A percentile compares a stretch with the other conserved stretches of the same genome.
Conservation (phyloP, 805 yeast genomes). For the Tetrapisispora arboricola region DNA sequence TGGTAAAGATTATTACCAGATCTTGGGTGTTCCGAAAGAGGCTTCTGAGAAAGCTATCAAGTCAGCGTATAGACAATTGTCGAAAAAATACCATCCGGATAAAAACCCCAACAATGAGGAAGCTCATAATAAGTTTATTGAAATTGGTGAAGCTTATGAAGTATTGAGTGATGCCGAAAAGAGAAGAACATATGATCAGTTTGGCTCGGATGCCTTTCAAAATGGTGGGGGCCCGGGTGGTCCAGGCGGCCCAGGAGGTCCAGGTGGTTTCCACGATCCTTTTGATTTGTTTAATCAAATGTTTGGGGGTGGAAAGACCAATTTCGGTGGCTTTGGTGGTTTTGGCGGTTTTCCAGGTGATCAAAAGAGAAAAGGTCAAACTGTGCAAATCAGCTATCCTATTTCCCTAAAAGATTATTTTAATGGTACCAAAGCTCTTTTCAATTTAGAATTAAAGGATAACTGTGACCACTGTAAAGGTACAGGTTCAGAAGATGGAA, state of each 20-base stretch:
- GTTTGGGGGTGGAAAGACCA: slow-evolving; percentile 27
- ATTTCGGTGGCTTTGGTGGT: slow-evolving; percentile 20
- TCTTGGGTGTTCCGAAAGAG: slow-evolving; percentile 57
- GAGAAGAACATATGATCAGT: slow-evolving; percentile 56
- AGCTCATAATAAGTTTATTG: slow-evolving; percentile 80
- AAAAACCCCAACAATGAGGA: slow-evolving; percentile 75
- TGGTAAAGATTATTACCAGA: slow-evolving; percentile 40
- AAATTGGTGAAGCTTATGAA: slow-evolving; percentile 89
- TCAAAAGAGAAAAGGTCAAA: slow-evolving; percentile 47
- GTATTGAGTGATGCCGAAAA: slow-evolving; percentile 65
- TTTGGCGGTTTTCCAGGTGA: slow-evolving; percentile 40
- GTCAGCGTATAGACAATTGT: slow-evolving; percentile 69
- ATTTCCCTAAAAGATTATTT: slow-evolving; percentile 58
- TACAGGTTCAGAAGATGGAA: slow-evolving; percentile 74
- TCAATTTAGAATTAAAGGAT: slow-evolving; percentile 58
- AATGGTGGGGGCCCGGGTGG: slow-evolving; percentile 39
- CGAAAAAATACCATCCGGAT: slow-evolving; percentile 89
- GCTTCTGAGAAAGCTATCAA: slow-evolving; percentile 79
- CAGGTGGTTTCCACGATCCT: slow-evolving; percentile 27
- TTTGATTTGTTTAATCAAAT: slow-evolving; percentile 29
- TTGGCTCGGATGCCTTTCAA: slow-evolving; percentile 67
- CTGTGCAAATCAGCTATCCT: slow-evolving; percentile 45
- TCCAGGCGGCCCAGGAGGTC: slow-evolving; percentile 20
- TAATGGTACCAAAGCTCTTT: slow-evolving; percentile 53
- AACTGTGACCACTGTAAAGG: slow-evolving; percentile 74